Evolutionary conservation across 2,329 filamentous ascomycete species (phyloP), one percentile per base, ranked within the genome.

Genomic region (Ophiostoma populinum): DNA sequence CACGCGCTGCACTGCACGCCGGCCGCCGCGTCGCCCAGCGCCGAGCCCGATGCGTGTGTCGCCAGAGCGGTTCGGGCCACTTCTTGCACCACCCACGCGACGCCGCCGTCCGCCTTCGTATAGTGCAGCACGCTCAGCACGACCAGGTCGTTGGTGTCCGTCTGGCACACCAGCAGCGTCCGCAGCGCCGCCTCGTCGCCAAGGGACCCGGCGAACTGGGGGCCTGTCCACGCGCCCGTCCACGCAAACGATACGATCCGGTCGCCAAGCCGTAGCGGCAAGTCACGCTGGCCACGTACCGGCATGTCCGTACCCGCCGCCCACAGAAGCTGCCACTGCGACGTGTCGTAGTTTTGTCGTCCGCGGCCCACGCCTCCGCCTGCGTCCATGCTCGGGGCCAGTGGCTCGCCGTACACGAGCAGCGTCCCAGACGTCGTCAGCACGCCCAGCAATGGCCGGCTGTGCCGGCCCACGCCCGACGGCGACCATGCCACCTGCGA

Each of bases 401-500:
- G 37, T 9, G 2, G 53, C 46, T 73, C 67, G 13, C 68, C 67
- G 29, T 70, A 62, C 12, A 66, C 52, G 12, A 61, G 53, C 17
- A 74, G 44, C 32, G 55, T 54, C 1, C 69, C 69, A 1, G 56
- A 58, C 7, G 63, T 63, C 1, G 62, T 61, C 41, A 72, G 48
- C 4, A 63, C 61, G 11, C 54, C 58, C 22, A 74, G 51, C 5
- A 70, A 58, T 1, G 67, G 59, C 1, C 69, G 57, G 7, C 58
- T 48, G 44, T 70, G 69, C 26, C 59, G 57, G 2, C 69, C 68
- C n/a, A 74, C 49, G 2, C 64, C 65, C n/a, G 51, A 52, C 0
- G 68, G 67, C n/a, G 67, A 72, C 69, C 69, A 74, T 32, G 58
- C 62, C 15, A 72, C 42, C 7, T 55, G 51, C 11, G 70, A 57